Evolutionary conservation across 2,329 filamentous ascomycete genomes (phyloP), one percentile per base, ranked within the genome.

Genomic region (Monosporascus sp.): DNA sequence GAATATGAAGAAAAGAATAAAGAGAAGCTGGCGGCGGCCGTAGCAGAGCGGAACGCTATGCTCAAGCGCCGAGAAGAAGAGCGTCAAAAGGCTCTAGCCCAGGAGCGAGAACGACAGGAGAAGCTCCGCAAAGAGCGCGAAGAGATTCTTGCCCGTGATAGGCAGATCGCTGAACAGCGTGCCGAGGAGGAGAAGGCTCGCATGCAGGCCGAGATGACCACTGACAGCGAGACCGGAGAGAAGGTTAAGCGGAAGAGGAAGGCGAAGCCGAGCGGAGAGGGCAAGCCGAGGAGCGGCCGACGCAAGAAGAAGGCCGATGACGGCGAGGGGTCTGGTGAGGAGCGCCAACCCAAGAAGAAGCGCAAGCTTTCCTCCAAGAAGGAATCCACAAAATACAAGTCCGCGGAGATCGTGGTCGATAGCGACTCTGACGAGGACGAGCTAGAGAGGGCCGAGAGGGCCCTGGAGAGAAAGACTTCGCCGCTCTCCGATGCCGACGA

Each of bases 1-100:
- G 90, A 95, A 58, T 97, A 96, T 70, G 94, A 99, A 70, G 87
- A 91, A 64, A 91, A 90, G 76, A 97, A 97, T 68, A 90, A 91
- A 37, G 85, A 88, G 64, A 95, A 94, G 70, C 82, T 97, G 3
- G 83, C 88, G 57, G 86, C 91, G 51, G 92, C 94, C 7, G 82
- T 89, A 37, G 84, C 88, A 63, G 82, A 85, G 56, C 87, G 93
- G 51, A 89, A 97, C 63, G 87, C 86, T 4, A 92, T 96, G 69
- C 76, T 92, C 20, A 82, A 80, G 56, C 84, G 83, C 56, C 86
- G 90, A 7, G 91, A 96, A 68, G 91, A 91, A 59, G 85, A 86
- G 66, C 84, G 86, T 44, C 78, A 84, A 59, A 84, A 82, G 62
- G 81, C 81, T 1, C 78, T 88, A 55, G 86, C 88, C 52, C 80